A percentile compares a stretch with the other conserved stretches of the same genome.
These are phyloP conservation scores for Colletotrichum destructivum DNA, from an alignment of 2,329 filamentous ascomycete genomes.

Conservation along the genomic window DNA sequence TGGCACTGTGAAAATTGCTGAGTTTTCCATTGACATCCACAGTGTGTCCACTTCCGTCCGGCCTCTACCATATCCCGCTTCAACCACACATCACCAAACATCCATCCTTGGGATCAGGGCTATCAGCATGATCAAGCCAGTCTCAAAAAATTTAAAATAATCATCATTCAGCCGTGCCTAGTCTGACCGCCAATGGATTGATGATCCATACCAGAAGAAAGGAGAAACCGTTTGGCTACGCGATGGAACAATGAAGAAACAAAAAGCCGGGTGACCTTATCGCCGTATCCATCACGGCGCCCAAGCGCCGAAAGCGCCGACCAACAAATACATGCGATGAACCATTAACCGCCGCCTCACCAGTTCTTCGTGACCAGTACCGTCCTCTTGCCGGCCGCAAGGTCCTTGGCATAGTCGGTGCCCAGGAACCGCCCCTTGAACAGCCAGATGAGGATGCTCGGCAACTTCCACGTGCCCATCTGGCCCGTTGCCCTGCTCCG, in stretches of 20 bases:
- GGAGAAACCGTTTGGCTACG: not conserved
- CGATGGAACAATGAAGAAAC: not conserved
- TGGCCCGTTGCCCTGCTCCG: conserved; percentile 54
- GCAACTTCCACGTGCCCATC: conserved; percentile 52
- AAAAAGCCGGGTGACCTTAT: not conserved
- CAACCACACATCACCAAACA: conserved; percentile 11
- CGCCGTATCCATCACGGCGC: not conserved
- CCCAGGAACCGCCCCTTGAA: conserved; percentile 52
- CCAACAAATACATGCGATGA: not conserved
- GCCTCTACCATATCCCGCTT: not conserved
- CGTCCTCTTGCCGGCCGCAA: conserved; percentile 34
- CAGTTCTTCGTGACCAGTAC: conserved; percentile 32
- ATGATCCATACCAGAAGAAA: not conserved
- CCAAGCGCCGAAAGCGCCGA: conserved; percentile 23
- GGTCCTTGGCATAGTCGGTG: conserved; percentile 40
- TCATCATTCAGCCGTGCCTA: conserved; percentile 9
- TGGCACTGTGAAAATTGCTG: not conserved
- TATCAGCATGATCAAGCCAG: conserved; percentile 17
- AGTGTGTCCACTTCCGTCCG: conserved; percentile 5
- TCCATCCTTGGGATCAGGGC: conserved; percentile 3
- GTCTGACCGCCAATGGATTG: conserved; percentile 9
- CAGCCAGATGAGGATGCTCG: conserved; percentile 50
- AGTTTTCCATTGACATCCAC: conserved; percentile 4
- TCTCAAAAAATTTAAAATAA: conserved; percentile 1
- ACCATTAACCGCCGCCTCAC: conserved; percentile 1